Evolutionary conservation across 139 green algal genomes (phyloP).

Genomic region (Tetraselmis striata): DNA sequence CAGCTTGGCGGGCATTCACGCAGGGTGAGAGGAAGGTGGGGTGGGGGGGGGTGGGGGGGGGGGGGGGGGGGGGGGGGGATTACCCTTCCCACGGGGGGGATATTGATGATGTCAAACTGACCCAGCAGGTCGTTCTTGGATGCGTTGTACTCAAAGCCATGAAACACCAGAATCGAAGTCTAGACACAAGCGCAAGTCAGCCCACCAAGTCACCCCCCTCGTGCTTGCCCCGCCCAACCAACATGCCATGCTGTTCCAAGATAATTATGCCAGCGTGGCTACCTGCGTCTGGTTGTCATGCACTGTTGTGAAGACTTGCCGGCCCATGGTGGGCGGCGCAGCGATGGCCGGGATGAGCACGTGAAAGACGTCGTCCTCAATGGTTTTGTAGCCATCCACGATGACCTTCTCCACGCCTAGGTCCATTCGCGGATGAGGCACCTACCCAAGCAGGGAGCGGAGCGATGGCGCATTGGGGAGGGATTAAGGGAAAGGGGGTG

Average conservation of each 20-base stretch:
- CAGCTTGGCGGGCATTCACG: too few species aligned
- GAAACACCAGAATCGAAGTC: slow-evolving; percentile 43
- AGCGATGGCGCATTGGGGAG: slow-evolving; percentile 21
- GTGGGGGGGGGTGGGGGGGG: too few species aligned
- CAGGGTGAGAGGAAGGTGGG: too few species aligned
- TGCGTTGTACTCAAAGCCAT: slow-evolving; percentile 38
- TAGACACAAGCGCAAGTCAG: neutral
- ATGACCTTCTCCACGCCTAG: slow-evolving; percentile 40
- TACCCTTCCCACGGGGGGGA: slow-evolving; percentile 24
- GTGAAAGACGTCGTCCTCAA: slow-evolving; percentile 23
- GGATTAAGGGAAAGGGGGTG: slow-evolving; percentile 28
- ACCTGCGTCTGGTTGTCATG: slow-evolving; percentile 45
- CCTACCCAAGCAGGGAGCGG: slow-evolving; percentile 15
- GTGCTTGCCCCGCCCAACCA: neutral
- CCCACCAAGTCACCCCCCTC: too few species aligned
- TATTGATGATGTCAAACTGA: slow-evolving; percentile 54
- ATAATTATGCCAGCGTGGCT: neutral
- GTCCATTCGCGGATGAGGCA: slow-evolving; percentile 34
- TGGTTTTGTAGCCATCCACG: slow-evolving; percentile 17
- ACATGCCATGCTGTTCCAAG: neutral
- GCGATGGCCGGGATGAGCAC: slow-evolving; percentile 32
- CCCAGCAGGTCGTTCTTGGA: slow-evolving; percentile 50
- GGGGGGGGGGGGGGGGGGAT: neutral
- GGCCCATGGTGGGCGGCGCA: slow-evolving; percentile 17
- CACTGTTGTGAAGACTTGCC: slow-evolving; percentile 44